Evolutionary conservation across 2,329 filamentous ascomycete species (phyloP).

Genomic region (Sordariomycetes sp.): DNA sequence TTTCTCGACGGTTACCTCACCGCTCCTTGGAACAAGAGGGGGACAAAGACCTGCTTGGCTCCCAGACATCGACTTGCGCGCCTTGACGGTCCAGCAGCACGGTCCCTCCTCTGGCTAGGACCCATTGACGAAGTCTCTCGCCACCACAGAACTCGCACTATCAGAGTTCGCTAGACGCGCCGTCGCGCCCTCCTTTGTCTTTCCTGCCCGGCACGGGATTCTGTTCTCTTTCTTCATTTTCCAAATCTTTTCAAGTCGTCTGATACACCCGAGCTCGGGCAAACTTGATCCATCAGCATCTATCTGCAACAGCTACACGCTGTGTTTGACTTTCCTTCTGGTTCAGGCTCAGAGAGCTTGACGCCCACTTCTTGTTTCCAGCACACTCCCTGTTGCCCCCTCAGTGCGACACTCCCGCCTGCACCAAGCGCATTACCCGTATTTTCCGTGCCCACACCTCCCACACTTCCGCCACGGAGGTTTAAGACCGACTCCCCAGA

Average conservation of each 20-base stretch:
- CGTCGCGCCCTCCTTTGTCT: neutral
- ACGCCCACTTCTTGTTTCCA: neutral
- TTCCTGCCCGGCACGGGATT: neutral
- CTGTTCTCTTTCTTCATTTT: neutral
- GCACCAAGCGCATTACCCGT: neutral
- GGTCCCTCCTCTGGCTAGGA: neutral
- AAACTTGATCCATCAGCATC: neutral
- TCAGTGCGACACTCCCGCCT: neutral
- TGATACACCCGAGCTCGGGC: neutral
- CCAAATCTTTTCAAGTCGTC: neutral
- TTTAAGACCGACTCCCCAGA: neutral
- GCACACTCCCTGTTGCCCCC: neutral
- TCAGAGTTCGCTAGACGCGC: neutral
- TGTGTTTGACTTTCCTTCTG: neutral
- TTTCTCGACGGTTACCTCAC: neutral
- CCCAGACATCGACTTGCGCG: neutral
- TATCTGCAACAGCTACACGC: neutral
- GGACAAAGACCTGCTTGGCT: neutral
- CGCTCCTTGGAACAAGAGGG: neutral
- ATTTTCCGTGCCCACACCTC: neutral
- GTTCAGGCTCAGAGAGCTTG: neutral
- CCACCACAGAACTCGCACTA: neutral
- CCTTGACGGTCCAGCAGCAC: constrained; percentile 1
- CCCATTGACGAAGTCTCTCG: neutral
- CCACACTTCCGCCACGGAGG: neutral